Evolutionary conservation across 441 rosid genomes (phyloP).

Genomic region (Manihot esculenta): DNA sequence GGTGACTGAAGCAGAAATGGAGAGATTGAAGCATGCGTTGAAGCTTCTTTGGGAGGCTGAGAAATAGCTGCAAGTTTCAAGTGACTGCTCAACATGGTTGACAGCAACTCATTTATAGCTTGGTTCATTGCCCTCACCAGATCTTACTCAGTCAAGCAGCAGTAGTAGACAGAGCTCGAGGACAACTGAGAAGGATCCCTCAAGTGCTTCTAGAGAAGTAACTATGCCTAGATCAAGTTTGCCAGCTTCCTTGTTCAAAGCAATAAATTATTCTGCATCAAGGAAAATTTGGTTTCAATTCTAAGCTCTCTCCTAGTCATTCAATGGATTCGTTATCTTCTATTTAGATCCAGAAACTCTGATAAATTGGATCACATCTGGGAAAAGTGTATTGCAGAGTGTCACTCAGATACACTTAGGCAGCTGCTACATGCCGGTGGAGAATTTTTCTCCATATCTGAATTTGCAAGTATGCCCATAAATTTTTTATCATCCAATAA

Average conservation of each 20-base stretch:
- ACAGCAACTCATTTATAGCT: constrained; percentile 92
- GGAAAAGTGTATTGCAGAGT: constrained; percentile 77
- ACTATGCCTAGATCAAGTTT: constrained; percentile 52
- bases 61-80: constrained; percentile 84
- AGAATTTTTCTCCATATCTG: constrained; percentile 79
- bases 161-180: constrained; percentile 83
- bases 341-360: constrained; percentile 47
- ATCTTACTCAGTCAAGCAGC: constrained; percentile 70
- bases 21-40: constrained; percentile 84
- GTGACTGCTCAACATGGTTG: constrained; percentile 97
- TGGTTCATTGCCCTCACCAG: constrained; percentile 82
- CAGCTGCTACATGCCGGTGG: constrained; percentile 75
- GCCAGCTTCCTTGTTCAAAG: constrained; percentile 52
- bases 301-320: constrained; percentile 45
- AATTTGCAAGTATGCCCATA: constrained; percentile 64
- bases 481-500: neutral
- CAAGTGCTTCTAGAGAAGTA: constrained; percentile 68
- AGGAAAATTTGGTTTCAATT: constrained; percentile 36
- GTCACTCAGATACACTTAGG: constrained; percentile 89
- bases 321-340: too few relatives aligned
- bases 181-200: constrained; percentile 78
- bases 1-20: constrained; percentile 87
- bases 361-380: constrained; percentile 71
- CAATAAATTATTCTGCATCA: constrained; percentile 43
- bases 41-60: constrained; percentile 97